phyloP scores from a whole-genome alignment of 371 early-diverging fungal species.

The Syncephalis fuscata region DNA sequence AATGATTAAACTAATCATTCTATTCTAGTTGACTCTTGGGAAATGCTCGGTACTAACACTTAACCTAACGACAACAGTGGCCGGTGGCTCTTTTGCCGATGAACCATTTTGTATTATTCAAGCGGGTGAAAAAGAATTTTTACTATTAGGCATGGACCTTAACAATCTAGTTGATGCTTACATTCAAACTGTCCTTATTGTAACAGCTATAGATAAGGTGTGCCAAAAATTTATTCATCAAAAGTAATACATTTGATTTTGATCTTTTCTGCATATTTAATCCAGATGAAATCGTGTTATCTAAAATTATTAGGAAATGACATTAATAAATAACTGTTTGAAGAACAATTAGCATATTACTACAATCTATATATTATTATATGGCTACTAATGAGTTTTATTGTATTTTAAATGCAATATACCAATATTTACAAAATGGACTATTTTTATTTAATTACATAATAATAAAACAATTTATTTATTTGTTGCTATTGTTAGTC shows the following conservation, averaged over 20 bases:
- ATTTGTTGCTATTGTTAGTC: too few relatives aligned
- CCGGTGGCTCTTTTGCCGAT: slow-evolving; percentile 70
- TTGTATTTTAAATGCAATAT: too few relatives aligned
- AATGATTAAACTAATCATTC: slow-evolving; percentile 1
- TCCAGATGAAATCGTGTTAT: slow-evolving; percentile 72
- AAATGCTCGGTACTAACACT: slow-evolving; percentile 96
- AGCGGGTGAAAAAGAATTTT: slow-evolving; percentile 89
- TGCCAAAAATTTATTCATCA: slow-evolving; percentile 43
- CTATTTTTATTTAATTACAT: too few relatives aligned
- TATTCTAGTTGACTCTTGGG: slow-evolving; percentile 53
- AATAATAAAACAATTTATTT: too few relatives aligned
- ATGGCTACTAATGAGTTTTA: too few relatives aligned
- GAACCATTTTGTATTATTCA: slow-evolving; percentile 68
- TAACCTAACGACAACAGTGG: slow-evolving; percentile 64
- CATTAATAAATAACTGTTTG: too few relatives aligned
- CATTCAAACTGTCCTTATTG: slow-evolving; percentile 76
- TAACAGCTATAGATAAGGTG: slow-evolving; percentile 86
- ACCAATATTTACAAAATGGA: too few relatives aligned
- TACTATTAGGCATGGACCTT: slow-evolving; percentile 73
- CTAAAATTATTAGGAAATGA: background rate
- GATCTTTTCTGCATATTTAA: slow-evolving; percentile 71
- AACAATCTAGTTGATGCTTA: slow-evolving; percentile 88
- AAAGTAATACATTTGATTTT: slow-evolving; percentile 46
- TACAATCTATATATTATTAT: too few relatives aligned
- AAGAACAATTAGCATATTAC: too few relatives aligned